phyloP scores from a whole-genome alignment of 116 monocot species.

The Zostera marina region DNA sequence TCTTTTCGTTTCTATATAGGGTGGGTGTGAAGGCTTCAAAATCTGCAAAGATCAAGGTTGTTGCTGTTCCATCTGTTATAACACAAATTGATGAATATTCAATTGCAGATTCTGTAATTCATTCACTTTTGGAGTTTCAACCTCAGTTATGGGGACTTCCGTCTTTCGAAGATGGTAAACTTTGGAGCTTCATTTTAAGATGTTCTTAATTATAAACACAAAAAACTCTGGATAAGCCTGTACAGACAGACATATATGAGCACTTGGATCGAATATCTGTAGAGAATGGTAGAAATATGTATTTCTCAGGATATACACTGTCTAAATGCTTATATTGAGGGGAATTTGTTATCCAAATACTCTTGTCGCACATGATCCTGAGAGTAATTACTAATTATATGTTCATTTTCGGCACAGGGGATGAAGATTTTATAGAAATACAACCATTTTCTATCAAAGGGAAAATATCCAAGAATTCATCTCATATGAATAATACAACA shows the following conservation, averaged over 20 bases:
- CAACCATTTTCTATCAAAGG: background rate
- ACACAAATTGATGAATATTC: slow-evolving; percentile 26
- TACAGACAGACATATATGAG: too few species aligned
- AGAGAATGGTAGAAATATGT: too few species aligned
- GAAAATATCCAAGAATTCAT: background rate
- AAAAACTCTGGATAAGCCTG: too few species aligned
- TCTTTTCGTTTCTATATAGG: slow-evolving; percentile 11
- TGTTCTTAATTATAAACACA: too few species aligned
- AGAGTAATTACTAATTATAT: background rate
- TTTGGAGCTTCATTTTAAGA: background rate
- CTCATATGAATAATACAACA: background rate
- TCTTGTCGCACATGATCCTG: background rate
- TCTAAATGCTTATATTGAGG: too few species aligned
- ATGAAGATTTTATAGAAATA: background rate
- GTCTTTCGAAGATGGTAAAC: slow-evolving; percentile 14
- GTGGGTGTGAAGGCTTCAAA: slow-evolving; percentile 65
- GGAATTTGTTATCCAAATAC: too few species aligned
- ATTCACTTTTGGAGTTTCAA: slow-evolving; percentile 56
- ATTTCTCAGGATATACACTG: too few species aligned
- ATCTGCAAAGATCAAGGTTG: slow-evolving; percentile 47
- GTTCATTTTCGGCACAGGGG: background rate
- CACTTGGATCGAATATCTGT: too few species aligned
- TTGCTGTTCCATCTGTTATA: slow-evolving; percentile 58
- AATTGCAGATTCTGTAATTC: slow-evolving; percentile 34
- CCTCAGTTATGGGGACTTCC: slow-evolving; percentile 71